Evolutionary conservation across 2,329 filamentous ascomycete species (phyloP), one percentile per base, ranked within the genome.

Genomic region (Aureobasidium sp.): DNA sequence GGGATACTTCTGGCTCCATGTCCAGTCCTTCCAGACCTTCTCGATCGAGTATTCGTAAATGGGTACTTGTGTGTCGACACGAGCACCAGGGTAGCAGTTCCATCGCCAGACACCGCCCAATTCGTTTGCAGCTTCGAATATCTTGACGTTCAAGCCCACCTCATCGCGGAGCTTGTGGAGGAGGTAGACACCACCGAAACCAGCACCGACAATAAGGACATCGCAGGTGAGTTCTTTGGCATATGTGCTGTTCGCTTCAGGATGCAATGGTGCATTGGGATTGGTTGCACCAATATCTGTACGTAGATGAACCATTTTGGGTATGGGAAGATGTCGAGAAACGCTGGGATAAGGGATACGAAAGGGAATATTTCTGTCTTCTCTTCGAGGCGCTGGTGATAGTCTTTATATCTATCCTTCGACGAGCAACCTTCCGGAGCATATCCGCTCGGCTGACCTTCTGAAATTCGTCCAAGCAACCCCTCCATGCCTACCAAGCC

Each of bases 1-100:
- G 1, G 66, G 63, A 45, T 64, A 68, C 16, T 62, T 62, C 50
- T 66, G 58, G 5, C 57, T 59, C 54, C 79, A 85, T 30, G 70
- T 79, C 79, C 79, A 84, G 3, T 74, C 74, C 48, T 73, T 71
- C 65, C 70, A 76, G 19, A 75, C 65, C 57, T 76, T 71, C 6
- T 71, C 69, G 30, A 76, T 67, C 17, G 70, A 72, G 53, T 74
- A 70, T 54, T 74, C 71, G 55, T 77, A 77, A 17, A 74, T 68
- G 0, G 74, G 74, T 1, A 70, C 65, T 58, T 72, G 68, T 0
- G 68, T 71, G 54, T 76, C 74, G 4, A 76, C 74, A n/a, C 72
- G 65, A 6, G 74, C 74, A 3, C 74, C 68, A n/a, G 63, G 68
- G 59, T 70, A 70, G 21, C 62, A 58, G 50, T 65, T 67, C 66